Conservation (phyloP, 257 asterid genomes). For the Parsonsia alboflavescens region DNA sequence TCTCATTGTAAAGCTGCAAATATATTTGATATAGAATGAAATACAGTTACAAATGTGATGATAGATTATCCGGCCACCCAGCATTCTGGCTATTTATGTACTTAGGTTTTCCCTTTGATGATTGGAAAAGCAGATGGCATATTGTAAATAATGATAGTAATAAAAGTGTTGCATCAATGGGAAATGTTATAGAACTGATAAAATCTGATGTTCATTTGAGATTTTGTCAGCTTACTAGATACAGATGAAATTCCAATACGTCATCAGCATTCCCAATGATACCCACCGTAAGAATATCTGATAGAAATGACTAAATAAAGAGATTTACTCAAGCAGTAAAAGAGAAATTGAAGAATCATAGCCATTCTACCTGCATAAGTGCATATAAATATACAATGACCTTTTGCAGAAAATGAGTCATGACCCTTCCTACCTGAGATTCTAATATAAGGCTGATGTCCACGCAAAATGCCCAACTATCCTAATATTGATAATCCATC, state of each 20-base stretch:
- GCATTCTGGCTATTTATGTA: neutral
- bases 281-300: too few relatives aligned
- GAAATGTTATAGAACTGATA: neutral
- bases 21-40: neutral
- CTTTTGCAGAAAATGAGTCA: neutral
- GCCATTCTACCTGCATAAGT: neutral
- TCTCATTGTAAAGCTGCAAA: slow-evolving; percentile 1
- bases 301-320: too few relatives aligned
- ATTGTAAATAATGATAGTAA: too few relatives aligned
- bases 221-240: neutral
- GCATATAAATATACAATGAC: neutral
- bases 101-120: neutral
- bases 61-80: neutral
- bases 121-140: neutral
- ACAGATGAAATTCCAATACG: neutral
- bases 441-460: slow-evolving; percentile 3
- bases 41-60: neutral
- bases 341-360: neutral
- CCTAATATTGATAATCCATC: neutral
- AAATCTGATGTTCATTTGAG: neutral
- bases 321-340: too few relatives aligned
- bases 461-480: neutral
- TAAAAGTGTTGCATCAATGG: too few relatives aligned
- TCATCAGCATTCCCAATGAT: too few relatives aligned
- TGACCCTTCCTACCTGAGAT: neutral